Base-by-base conservation (phyloP, 441 rosid genomes). In the Jatropha podagrica region DNA sequence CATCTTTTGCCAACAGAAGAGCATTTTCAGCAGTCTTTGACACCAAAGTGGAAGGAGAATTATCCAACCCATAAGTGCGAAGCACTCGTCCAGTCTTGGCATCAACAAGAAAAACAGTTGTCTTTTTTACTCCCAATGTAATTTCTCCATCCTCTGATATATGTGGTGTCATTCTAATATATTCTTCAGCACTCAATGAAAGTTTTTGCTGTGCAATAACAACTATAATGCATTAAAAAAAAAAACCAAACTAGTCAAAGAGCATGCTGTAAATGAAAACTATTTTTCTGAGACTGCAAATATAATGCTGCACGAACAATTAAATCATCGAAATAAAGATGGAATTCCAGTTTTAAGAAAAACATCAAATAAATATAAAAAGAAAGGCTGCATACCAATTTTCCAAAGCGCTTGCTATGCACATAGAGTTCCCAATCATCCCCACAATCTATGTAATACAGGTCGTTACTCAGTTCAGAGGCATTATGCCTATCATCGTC, bases 371-470 rank as follows among this genome's bases (percentile, higher is more conserved):
- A 71, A 41, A 18, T 9, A 52, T 20, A 38, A 58, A 48, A 38
- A 0, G 40, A 13, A 5, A 37, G 49, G 41, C 27, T 10, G 20
- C 56, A 38, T 32, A 94, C 98, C 93, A 80, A 62, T 84, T 88
- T 91, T 5, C 93, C 90, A 15, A 83, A 76, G 32, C 82, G 79
- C 70, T 81, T 83, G 63, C 86, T 81, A 79, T 82, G 87, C 58
- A 86, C 77, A 72, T 87, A 91, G 67, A 94, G 91, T 64, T 88
- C 87, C 91, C 91, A 89, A 78, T 94, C 96, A 46, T 89, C 88
- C 61, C 89, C 97, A 55, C 87, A 83, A 75, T 94, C 98, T 64
- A 94, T 74, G 79, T 85, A 94, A 78, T 84, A 92, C 42, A 86
- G 83, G 78, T 89, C 91, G 32, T 85, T 82, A 69, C 74, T 82